Base-by-base conservation (phyloP, 2,329 filamentous ascomycete species). In the Cadophora gregata region DNA sequence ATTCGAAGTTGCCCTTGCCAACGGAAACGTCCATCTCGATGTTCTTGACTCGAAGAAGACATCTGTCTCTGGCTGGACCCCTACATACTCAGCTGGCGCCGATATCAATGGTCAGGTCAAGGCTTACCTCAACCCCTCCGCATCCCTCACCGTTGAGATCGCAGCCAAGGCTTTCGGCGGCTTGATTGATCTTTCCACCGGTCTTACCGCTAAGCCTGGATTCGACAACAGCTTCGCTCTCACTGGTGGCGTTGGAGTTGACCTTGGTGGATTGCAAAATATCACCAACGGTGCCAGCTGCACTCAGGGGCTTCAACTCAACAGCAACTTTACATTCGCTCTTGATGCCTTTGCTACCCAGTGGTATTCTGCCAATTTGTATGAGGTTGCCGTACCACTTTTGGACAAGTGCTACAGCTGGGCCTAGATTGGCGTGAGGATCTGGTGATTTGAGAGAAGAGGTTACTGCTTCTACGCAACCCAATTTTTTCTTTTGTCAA, bases 11-110 rank as follows among this genome's bases (percentile, higher is more conserved):
- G 67, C 69, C 8, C 71, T 81, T 24, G 74, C 73, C 14, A 72
- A 78, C 33, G 80, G 78, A 53, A 79, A 77, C 55, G 75, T 79
- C 16, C 80, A 81, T 71, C 66, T 81, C 24, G 79, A 81, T 67
- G 75, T 80, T 27, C 67, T 80, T 31, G 66, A 79, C 60, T 66
- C 68, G 7, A 66, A 65, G 47, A 72, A 73, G 56, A 77, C 76
- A 8, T 63, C 62, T 1, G 76, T 75, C 7, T 74, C 75, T 1
- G 79, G 79, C 10, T 81, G 79, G 79, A 73, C 71, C 12, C 79
- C 80, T 27, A 67, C 73, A n/a, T 79, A 80, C 70, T 69, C 69
- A 47, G 76, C 77, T 36, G 69, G 74, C 45, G 75, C 74, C 66
- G 78, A 79, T 67, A 75, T 79, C 62, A 75, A 75, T 27, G 73